Conservation (phyloP, 306 rosid genomes). For the Oxytropis ochrocephala region DNA sequence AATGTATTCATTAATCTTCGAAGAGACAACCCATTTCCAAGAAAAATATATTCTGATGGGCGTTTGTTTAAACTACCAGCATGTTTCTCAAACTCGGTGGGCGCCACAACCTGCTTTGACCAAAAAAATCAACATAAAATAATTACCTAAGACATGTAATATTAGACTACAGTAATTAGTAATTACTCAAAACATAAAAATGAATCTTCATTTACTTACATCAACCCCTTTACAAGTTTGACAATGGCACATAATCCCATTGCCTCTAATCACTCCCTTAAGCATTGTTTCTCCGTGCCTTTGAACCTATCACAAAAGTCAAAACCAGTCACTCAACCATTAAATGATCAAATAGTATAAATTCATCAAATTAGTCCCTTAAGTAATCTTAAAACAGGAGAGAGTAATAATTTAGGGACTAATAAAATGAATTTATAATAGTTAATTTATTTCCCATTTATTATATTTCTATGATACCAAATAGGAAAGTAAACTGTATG, state of each 20-base stretch:
- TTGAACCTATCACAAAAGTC: conserved; percentile 32
- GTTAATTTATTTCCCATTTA: too few relatives aligned
- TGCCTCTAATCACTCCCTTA: conserved; percentile 50
- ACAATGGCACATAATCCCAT: conserved; percentile 52
- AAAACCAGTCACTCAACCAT: background rate
- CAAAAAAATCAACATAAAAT: background rate
- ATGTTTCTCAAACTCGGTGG: conserved; percentile 63
- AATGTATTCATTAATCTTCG: conserved; percentile 51
- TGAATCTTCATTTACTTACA: conserved; percentile 34
- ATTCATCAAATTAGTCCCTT: too few relatives aligned
- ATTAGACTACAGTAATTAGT: background rate
- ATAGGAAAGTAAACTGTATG: too few relatives aligned
- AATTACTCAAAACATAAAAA: background rate
- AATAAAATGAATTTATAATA: too few relatives aligned
- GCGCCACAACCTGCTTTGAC: conserved; percentile 47
- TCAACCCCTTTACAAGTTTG: conserved; percentile 40
- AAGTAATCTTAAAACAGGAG: too few relatives aligned
- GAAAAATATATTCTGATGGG: conserved; percentile 56
- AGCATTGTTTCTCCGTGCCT: conserved; percentile 33
- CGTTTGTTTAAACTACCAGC: conserved; percentile 69
- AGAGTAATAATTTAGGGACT: too few relatives aligned
- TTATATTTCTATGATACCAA: too few relatives aligned
- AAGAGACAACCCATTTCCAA: conserved; percentile 53
- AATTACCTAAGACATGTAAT: background rate
- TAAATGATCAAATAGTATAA: background rate